phyloP scores from a whole-genome alignment of 1,284 basidiomycete genomes.

The Microbotryum intermedium region DNA sequence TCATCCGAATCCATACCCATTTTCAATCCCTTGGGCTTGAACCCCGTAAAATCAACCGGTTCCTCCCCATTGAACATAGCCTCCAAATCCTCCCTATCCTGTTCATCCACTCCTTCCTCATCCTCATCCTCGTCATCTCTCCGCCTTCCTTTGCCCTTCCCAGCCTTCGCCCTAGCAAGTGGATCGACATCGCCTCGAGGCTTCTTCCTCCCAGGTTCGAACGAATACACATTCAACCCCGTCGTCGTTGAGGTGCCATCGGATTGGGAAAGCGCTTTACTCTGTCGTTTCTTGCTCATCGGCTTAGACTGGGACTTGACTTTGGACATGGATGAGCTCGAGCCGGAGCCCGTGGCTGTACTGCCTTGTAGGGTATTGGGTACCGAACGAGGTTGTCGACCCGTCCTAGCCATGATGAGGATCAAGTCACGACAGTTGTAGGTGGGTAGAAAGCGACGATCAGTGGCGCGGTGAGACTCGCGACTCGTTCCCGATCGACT shows the following conservation, averaged over 20 bases:
- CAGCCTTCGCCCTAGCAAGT: neutral
- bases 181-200: neutral
- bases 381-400: neutral
- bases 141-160: conserved; percentile 14
- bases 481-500: neutral
- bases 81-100: conserved; percentile 8
- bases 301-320: neutral
- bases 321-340: neutral
- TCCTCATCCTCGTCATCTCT: conserved; percentile 7
- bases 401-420: neutral
- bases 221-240: conserved; percentile 16
- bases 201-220: neutral
- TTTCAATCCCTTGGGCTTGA: conserved; percentile 26
- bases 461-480: neutral
- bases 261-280: no score
- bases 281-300: conserved; percentile 1
- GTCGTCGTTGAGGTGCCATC: neutral
- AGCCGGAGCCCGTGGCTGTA: neutral
- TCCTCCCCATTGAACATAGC: conserved; percentile 17
- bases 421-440: neutral
- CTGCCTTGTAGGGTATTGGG: neutral
- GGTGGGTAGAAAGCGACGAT: neutral
- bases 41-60: conserved; percentile 23
- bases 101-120: conserved; percentile 10
- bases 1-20: conserved; percentile 29